Base-by-base conservation (phyloP, 495 filamentous ascomycete genomes). In the Neurospora sp. region DNA sequence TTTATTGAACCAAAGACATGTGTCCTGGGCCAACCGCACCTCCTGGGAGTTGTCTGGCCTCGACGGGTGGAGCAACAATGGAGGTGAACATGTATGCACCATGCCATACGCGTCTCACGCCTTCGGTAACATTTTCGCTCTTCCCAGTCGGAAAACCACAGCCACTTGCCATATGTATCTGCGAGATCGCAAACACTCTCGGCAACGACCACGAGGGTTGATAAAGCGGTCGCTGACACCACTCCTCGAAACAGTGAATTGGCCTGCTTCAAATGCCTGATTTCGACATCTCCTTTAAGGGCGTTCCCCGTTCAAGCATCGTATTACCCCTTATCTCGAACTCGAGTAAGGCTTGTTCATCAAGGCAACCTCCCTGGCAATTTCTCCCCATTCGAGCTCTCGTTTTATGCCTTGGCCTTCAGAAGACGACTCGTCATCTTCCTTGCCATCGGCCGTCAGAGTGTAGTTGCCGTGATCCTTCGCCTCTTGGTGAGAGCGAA, bases 291-390 rank as follows among this genome's bases (percentile, higher is more conserved):
- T 46, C 42, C 42, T 8, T 3, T 4, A 10, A 8, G 48, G 23
- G 5, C 11, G 6, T 27, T 6, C 11, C 48, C 20, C 3, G 2
- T 7, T 31, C 48, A 5, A 23, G 11, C 48, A n/a, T n/a, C n/a
- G n/a, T n/a, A n/a, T n/a, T n/a, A n/a, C 9, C 5, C 7, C 18
- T 31, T 66, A 66, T 66, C 23, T 62, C 48, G 48, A 85, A 74
- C 86, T 84, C 5, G 88, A 86, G 82, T 98, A 98, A n/a, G 96
- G 96, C 75, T 92, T 91, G 80, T 99, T 99, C 93, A 99, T 95
- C 27, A 92, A 85, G 2, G 96, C 95, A 72, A 99, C 92, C 84
- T 98, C 96, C 39, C 94, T 86, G 5, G 93, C 89, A 75, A 98
- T 90, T 69, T 91, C 93, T 9, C 88, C 85, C 96, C 96, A 99